Percentiles rank a stretch among this genome's conserved stretches.
Conservation (phyloP, 139 green algal genomes). For the Zygnema cylindricum region DNA sequence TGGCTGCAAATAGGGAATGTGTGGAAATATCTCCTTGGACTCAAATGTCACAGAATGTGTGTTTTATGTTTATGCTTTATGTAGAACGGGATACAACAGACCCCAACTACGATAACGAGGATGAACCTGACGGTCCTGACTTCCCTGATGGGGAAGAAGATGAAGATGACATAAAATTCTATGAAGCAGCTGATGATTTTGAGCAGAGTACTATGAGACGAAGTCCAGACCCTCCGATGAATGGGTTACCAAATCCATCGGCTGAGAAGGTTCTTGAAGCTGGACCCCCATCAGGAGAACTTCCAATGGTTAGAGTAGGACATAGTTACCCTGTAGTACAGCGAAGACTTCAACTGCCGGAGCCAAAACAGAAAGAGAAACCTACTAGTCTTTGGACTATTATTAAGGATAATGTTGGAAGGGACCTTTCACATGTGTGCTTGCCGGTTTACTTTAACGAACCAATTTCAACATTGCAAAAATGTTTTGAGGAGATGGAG, state of each 20-base stretch:
- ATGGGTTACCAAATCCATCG: not conserved
- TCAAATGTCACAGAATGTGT: too few relatives aligned
- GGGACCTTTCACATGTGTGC: slow-evolving; percentile 73
- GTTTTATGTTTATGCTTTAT: too few relatives aligned
- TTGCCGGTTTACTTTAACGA: slow-evolving; percentile 96
- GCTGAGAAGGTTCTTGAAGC: not conserved
- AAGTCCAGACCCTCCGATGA: not conserved
- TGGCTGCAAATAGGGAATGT: too few relatives aligned
- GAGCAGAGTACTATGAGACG: not conserved
- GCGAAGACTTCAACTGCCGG: slow-evolving; percentile 25
- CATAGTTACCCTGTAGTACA: slow-evolving; percentile 23
- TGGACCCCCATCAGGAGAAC: not conserved
- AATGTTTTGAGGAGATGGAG: slow-evolving; percentile 83
- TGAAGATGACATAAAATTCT: slow-evolving; percentile 15
- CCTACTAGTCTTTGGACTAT: slow-evolving; percentile 85
- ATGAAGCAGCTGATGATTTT: slow-evolving; percentile 34
- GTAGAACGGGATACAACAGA: too few relatives aligned
- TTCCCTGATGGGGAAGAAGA: not conserved
- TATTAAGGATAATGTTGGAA: slow-evolving; percentile 77
- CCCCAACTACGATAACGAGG: slow-evolving; percentile 22
- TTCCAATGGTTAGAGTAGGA: slow-evolving; percentile 29
- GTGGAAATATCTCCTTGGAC: too few relatives aligned
- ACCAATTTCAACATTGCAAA: slow-evolving; percentile 84
- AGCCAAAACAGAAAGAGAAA: slow-evolving; percentile 77
- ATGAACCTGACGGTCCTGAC: not conserved